Conservation (phyloP, 164 flowering plant species). For the Berberis vulgaris region DNA sequence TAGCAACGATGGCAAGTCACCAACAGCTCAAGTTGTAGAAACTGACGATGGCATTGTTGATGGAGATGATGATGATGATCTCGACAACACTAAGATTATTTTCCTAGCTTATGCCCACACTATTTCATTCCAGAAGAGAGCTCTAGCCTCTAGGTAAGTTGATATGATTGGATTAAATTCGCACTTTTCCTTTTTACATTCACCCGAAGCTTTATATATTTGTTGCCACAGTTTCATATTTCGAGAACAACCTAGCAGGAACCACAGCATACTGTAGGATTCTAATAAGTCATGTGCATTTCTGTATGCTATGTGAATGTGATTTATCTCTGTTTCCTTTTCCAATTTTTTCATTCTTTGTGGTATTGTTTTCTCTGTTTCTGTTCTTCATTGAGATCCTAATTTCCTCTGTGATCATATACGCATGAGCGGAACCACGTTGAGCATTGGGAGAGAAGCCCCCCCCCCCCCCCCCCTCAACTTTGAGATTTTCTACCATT, state of each 20-base stretch:
- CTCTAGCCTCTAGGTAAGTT: slow-evolving; percentile 56
- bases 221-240: slow-evolving; percentile 59
- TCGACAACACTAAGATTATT: slow-evolving; percentile 38
- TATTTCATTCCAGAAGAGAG: slow-evolving; percentile 62
- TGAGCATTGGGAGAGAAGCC: too few species aligned
- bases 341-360: neutral
- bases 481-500: too few species aligned
- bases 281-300: neutral
- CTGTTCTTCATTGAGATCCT: too few species aligned
- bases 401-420: too few species aligned
- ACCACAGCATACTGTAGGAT: slow-evolving; percentile 69
- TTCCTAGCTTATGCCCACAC: slow-evolving; percentile 45
- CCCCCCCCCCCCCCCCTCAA: too few species aligned
- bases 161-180: neutral
- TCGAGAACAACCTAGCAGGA: slow-evolving; percentile 93
- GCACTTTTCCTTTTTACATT: neutral
- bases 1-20: slow-evolving; percentile 40
- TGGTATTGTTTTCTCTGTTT: too few species aligned
- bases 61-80: slow-evolving; percentile 59
- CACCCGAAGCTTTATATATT: neutral
- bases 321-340: neutral
- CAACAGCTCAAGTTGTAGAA: slow-evolving; percentile 17
- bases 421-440: too few species aligned
- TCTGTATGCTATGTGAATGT: neutral
- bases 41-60: slow-evolving; percentile 32